Conservation (phyloP, 192 early-diverging fungal species). For the Linnemannia schmuckeri region DNA sequence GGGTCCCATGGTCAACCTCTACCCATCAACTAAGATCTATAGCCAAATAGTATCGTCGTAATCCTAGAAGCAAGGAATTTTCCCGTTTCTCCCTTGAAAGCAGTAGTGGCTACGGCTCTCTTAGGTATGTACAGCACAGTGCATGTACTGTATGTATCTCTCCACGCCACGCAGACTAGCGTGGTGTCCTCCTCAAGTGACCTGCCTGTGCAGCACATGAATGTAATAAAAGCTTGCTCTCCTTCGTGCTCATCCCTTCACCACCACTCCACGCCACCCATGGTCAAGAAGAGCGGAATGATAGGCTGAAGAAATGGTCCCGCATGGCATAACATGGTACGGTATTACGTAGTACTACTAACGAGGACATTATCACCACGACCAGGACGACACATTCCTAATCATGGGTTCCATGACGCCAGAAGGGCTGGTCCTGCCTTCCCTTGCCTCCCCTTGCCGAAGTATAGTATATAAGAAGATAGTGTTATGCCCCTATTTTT, state of each 20-base stretch:
- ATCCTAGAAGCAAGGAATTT: no score
- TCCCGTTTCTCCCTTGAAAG: no score
- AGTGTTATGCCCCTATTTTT: not conserved
- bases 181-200: no score
- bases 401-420: slow-evolving; percentile 7
- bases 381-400: not conserved
- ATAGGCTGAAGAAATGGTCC: no score
- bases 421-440: not conserved
- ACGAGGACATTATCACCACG: not conserved
- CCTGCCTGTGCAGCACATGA: not conserved
- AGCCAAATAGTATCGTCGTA: not conserved
- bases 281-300: no score
- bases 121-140: no score
- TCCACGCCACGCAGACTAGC: no score
- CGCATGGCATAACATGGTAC: not conserved
- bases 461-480: not conserved
- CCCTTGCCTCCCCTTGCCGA: not conserved
- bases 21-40: not conserved
- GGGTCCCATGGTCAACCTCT: not conserved
- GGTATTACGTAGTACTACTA: not conserved
- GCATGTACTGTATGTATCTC: no score
- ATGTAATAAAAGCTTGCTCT: not conserved
- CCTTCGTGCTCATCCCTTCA: not conserved
- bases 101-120: no score
- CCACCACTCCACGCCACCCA: no score